Conservation (phyloP, 352 stramenopile species). For the Globisporangium cylindrosporum region DNA sequence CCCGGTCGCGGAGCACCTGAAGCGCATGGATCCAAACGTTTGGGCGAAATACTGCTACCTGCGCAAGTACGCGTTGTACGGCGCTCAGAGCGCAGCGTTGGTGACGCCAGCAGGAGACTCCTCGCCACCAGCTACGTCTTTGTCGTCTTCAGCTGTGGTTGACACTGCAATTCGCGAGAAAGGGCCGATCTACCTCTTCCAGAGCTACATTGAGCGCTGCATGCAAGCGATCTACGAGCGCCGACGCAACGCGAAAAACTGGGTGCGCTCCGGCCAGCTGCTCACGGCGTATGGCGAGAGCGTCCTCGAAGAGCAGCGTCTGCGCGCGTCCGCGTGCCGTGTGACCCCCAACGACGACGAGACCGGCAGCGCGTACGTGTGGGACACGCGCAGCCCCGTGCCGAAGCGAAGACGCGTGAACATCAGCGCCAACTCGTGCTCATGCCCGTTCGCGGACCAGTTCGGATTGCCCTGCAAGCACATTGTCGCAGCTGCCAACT, state of each 20-base stretch:
- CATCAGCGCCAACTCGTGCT: slow-evolving; percentile 34
- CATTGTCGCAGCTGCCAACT: slow-evolving; percentile 31
- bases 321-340: slow-evolving; percentile 30
- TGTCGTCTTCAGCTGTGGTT: slow-evolving; percentile 17
- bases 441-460: slow-evolving; percentile 39
- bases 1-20: slow-evolving; percentile 23
- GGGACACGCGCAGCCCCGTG: slow-evolving; percentile 32
- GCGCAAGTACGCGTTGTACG: slow-evolving; percentile 36
- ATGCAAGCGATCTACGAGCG: slow-evolving; percentile 38
- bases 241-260: slow-evolving; percentile 26
- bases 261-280: slow-evolving; percentile 21
- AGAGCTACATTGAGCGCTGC: slow-evolving; percentile 40
- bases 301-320: slow-evolving; percentile 28
- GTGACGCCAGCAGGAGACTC: slow-evolving; percentile 14
- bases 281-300: slow-evolving; percentile 37
- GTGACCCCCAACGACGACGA: slow-evolving; percentile 44
- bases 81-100: slow-evolving; percentile 34
- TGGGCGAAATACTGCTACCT: slow-evolving; percentile 46
- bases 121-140: slow-evolving; percentile 13
- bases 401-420: slow-evolving; percentile 42
- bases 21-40: slow-evolving; percentile 22
- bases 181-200: slow-evolving; percentile 37
- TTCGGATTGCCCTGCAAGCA: slow-evolving; percentile 46
- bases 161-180: slow-evolving; percentile 17
- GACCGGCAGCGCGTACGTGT: slow-evolving; percentile 41